Base-by-base conservation (phyloP, 2,329 filamentous ascomycete species). In the Apiospora sp. region DNA sequence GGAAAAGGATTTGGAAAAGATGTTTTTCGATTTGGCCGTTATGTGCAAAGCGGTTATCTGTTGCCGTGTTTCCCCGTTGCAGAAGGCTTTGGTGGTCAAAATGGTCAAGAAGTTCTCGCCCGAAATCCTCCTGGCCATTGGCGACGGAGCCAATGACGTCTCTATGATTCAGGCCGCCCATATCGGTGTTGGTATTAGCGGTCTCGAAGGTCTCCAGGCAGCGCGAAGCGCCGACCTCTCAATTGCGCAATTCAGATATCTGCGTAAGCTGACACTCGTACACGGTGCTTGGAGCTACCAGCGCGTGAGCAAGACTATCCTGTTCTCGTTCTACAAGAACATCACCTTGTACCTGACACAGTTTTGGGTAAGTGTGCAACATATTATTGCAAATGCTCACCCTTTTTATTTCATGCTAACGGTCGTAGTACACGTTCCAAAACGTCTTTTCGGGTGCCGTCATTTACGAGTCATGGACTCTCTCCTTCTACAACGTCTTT, bases 251-350 rank as follows among this genome's bases (percentile, higher is more conserved):
- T 99, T 99, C 87, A 92, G 96, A 72, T 99, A 93, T 83, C 89
- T 99, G 69, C 93, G 95, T 76, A 99, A 99, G 84, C 87, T 99
- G 71, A 89, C 98, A 41, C 89, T 99, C 37, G 96, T 99, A 14
- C 96, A 99, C 80, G 96, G 96, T 34, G 92, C 95, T 7, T 99
- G 96, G 96, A 97, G 94, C 81, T 99, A 99, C 81, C 96, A 98
- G 82, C 93, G 96, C 73, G 93, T 99, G 81, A 96, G 93, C 88
- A 98, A 97, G 85, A 95, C 97, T 73, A 98, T 99, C 78, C 84
- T 99, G 75, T 99, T 98, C 84, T 98, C 96, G 8, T 99, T 98
- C 83, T 99, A 99, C 88, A 99, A 99, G 88, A 99, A 99, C 84
- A 98, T 98, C 77, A 93, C 95, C 27, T 87, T 99, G 74, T 99